phyloP scores from a whole-genome alignment of 306 rosid species.

The Quercus wislizeni region DNA sequence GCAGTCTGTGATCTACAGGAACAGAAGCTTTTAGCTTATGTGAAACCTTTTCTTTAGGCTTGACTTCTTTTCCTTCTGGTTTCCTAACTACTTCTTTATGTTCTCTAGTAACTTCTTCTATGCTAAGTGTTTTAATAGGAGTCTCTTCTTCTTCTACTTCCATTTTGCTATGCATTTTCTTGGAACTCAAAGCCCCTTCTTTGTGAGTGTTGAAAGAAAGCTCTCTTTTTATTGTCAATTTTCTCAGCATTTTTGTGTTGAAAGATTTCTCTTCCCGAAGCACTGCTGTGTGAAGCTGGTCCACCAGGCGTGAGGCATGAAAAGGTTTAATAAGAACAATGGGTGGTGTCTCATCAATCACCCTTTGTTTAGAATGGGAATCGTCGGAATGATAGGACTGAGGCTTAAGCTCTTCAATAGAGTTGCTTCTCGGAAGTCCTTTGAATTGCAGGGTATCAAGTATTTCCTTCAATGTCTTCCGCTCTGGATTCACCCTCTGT shows the following conservation, averaged over 20 bases:
- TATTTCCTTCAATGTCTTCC: constrained; percentile 60
- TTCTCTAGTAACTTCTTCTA: constrained; percentile 35
- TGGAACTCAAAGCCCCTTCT: constrained; percentile 34
- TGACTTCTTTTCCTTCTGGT: constrained; percentile 40
- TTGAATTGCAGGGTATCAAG: constrained; percentile 63
- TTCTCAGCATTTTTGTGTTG: constrained; percentile 28
- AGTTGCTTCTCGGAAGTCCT: constrained; percentile 48
- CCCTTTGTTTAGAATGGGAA: constrained; percentile 15
- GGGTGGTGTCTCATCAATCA: constrained; percentile 38
- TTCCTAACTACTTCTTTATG: constrained; percentile 29
- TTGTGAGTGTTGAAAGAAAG: constrained; percentile 31
- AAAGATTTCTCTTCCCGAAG: constrained; percentile 34
- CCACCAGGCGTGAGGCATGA: constrained; percentile 21
- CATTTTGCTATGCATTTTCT: constrained; percentile 31
- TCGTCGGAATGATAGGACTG: constrained; percentile 15
- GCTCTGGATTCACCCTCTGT: constrained; percentile 42
- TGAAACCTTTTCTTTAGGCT: constrained; percentile 38
- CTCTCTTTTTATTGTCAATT: constrained; percentile 32
- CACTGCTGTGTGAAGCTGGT: constrained; percentile 22
- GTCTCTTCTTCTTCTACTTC: constrained; percentile 36
- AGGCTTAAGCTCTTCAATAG: constrained; percentile 37
- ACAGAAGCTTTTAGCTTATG: constrained; percentile 40
- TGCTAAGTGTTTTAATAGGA: constrained; percentile 28
- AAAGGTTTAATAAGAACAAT: constrained; percentile 81
- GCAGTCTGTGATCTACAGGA: constrained; percentile 36